Evolutionary conservation across 805 yeast genomes (phyloP).

Genomic region (Yamadazyma insecticola): DNA sequence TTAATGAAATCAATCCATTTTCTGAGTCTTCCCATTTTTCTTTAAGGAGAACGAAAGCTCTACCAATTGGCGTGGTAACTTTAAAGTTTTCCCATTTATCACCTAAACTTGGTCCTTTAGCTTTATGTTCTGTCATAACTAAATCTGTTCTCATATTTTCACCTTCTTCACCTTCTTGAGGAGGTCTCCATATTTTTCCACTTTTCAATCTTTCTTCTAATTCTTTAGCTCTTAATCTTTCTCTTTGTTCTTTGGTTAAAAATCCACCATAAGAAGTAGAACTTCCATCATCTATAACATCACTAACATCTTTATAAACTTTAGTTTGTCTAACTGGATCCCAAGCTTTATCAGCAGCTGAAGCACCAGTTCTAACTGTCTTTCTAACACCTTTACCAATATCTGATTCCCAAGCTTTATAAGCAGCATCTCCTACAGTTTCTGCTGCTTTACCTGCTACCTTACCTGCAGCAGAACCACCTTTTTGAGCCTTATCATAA

Average conservation of each 20-base stretch:
- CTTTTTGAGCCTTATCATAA: constrained; percentile 75
- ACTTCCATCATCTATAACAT: constrained; percentile 89
- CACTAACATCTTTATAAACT: constrained; percentile 82
- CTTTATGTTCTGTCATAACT: constrained; percentile 75
- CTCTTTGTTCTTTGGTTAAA: constrained; percentile 78
- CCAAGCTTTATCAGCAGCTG: constrained; percentile 77
- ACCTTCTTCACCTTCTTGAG: constrained; percentile 37
- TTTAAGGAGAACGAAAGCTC: constrained; percentile 54
- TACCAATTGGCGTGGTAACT: constrained; percentile 67
- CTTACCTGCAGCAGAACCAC: constrained; percentile 61
- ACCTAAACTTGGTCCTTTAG: constrained; percentile 63
- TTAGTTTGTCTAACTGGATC: constrained; percentile 93
- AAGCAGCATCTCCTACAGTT: constrained; percentile 84
- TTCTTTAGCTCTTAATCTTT: constrained; percentile 51
- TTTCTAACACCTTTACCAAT: constrained; percentile 85
- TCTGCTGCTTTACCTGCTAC: constrained; percentile 88
- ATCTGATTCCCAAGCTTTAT: constrained; percentile 93
- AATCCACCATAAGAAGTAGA: constrained; percentile 89
- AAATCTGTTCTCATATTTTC: constrained; percentile 80
- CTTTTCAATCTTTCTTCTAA: constrained; percentile 50
- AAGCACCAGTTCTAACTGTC: constrained; percentile 79
- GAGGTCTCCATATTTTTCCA: constrained; percentile 60
- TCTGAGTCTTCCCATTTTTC: constrained; percentile 89
- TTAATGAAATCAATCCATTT: constrained; percentile 76
- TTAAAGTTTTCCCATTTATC: constrained; percentile 65